A percentile compares a stretch with the other conserved stretches of the same genome.
These are phyloP conservation scores for Rhynchosporium agropyri DNA, from an alignment of 2,329 filamentous ascomycete species.

Conservation along the genomic window DNA sequence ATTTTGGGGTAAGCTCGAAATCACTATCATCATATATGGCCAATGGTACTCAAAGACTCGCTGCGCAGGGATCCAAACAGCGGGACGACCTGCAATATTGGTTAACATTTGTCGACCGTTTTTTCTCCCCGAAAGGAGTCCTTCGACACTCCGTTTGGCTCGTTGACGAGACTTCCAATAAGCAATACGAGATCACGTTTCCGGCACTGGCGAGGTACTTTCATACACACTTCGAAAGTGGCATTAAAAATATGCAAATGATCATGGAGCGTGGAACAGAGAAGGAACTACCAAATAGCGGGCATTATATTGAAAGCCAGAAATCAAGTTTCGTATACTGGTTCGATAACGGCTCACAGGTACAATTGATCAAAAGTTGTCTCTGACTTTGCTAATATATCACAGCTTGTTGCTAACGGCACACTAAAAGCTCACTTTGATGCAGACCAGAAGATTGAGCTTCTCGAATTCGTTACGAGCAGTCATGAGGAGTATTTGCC, in stretches of 20 bases:
- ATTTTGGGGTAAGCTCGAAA: slow-evolving; percentile 53
- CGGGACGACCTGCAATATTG: slow-evolving; percentile 75
- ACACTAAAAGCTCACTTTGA: slow-evolving; percentile 80
- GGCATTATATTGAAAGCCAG: slow-evolving; percentile 73
- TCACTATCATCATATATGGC: slow-evolving; percentile 35
- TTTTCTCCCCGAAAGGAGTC: slow-evolving; percentile 78
- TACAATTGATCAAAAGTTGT: slow-evolving; percentile 48
- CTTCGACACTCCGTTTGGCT: slow-evolving; percentile 72
- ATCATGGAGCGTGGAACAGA: slow-evolving; percentile 71
- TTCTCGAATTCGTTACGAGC: slow-evolving; percentile 78
- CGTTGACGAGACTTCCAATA: slow-evolving; percentile 62
- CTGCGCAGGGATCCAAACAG: slow-evolving; percentile 55
- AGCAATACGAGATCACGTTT: slow-evolving; percentile 84
- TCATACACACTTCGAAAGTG: slow-evolving; percentile 83
- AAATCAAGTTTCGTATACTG: slow-evolving; percentile 85
- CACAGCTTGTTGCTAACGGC: slow-evolving; percentile 75
- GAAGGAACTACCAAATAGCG: slow-evolving; percentile 60
- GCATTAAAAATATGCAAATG: slow-evolving; percentile 83
- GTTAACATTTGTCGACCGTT: slow-evolving; percentile 76
- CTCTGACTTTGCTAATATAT: slow-evolving; percentile 36
- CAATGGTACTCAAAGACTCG: slow-evolving; percentile 28
- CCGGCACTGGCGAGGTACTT: slow-evolving; percentile 87
- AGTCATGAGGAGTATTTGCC: slow-evolving; percentile 84
- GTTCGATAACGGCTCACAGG: slow-evolving; percentile 82
- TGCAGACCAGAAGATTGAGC: slow-evolving; percentile 75